phyloP scores from a whole-genome alignment of 1,284 basidiomycete genomes.

The Ustilago curta region DNA sequence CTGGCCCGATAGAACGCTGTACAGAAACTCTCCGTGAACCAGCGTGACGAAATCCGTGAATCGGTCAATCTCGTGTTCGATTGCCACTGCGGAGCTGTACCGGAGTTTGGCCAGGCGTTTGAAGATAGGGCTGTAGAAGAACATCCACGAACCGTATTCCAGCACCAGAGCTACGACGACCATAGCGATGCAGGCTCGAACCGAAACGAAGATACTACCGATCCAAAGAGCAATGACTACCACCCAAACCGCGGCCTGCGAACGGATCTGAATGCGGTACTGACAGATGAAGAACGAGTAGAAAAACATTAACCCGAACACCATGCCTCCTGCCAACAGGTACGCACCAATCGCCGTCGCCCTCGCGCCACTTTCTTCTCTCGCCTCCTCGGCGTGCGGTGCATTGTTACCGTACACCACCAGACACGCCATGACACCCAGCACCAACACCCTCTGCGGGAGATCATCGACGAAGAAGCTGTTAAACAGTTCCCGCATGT shows the following conservation, averaged over 20 bases:
- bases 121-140: slow-evolving; percentile 56
- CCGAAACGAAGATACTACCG: slow-evolving; percentile 54
- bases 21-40: slow-evolving; percentile 59
- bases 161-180: slow-evolving; percentile 46
- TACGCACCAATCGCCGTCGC: slow-evolving; percentile 57
- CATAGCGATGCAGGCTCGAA: slow-evolving; percentile 51
- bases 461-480: slow-evolving; percentile 62
- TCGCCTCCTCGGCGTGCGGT: slow-evolving; percentile 29
- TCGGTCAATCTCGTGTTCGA: slow-evolving; percentile 63
- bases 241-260: slow-evolving; percentile 40
- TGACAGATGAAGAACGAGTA: slow-evolving; percentile 62
- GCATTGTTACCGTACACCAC: slow-evolving; percentile 64
- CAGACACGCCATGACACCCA: slow-evolving; percentile 59
- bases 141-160: slow-evolving; percentile 53
- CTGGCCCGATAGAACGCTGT: slow-evolving; percentile 38
- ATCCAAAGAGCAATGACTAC: slow-evolving; percentile 49
- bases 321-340: slow-evolving; percentile 44
- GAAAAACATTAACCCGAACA: slow-evolving; percentile 37
- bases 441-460: slow-evolving; percentile 50
- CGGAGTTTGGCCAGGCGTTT: slow-evolving; percentile 49
- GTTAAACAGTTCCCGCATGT: slow-evolving; percentile 60
- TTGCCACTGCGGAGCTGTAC: slow-evolving; percentile 57
- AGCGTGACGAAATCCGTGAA: slow-evolving; percentile 62
- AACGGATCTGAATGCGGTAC: slow-evolving; percentile 58
- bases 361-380: slow-evolving; percentile 41